phyloP scores from a whole-genome alignment of 202 grass and related monocot species.

The Elaeis oleifera region DNA sequence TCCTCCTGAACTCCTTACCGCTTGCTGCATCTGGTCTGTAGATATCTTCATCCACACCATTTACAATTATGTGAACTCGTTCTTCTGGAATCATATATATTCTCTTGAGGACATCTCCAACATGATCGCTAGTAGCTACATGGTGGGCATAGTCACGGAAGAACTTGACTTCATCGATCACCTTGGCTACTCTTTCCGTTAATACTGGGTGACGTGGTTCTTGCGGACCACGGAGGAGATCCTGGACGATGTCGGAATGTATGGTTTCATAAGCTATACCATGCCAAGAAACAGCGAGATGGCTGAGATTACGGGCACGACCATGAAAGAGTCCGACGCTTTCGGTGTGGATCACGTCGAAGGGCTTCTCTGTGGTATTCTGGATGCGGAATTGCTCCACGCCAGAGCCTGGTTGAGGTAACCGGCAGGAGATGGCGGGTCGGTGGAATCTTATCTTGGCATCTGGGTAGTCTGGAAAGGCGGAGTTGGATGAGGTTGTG shows the following conservation, averaged over 20 bases:
- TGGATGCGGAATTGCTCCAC: conserved; percentile 38
- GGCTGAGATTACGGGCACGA: conserved; percentile 28
- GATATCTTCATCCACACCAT: conserved; percentile 30
- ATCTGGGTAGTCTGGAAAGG: neutral
- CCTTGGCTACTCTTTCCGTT: conserved; percentile 24
- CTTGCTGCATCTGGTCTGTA: conserved; percentile 15
- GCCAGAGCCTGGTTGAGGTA: conserved; percentile 44
- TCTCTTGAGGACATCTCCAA: conserved; percentile 40
- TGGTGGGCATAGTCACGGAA: conserved; percentile 41
- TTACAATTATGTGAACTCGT: conserved; percentile 43
- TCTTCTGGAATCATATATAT: conserved; percentile 46
- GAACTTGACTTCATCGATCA: conserved; percentile 44
- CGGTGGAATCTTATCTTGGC: conserved; percentile 24
- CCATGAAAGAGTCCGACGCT: conserved; percentile 38
- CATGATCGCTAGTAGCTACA: conserved; percentile 47
- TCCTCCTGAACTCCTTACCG: conserved; percentile 25
- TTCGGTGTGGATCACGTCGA: conserved; percentile 39
- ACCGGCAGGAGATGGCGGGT: conserved; percentile 30
- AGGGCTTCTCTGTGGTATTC: conserved; percentile 24
- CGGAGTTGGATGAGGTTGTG: conserved; percentile 21
- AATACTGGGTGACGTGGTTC: conserved; percentile 7
- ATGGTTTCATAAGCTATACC: conserved; percentile 59
- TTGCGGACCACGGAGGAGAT: conserved; percentile 19
- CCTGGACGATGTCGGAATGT: conserved; percentile 44
- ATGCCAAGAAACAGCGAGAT: conserved; percentile 45